Evolutionary conservation across 164 flowering plant genomes (phyloP), one percentile per base, ranked within the genome.

Genomic region (Stephania japonica): DNA sequence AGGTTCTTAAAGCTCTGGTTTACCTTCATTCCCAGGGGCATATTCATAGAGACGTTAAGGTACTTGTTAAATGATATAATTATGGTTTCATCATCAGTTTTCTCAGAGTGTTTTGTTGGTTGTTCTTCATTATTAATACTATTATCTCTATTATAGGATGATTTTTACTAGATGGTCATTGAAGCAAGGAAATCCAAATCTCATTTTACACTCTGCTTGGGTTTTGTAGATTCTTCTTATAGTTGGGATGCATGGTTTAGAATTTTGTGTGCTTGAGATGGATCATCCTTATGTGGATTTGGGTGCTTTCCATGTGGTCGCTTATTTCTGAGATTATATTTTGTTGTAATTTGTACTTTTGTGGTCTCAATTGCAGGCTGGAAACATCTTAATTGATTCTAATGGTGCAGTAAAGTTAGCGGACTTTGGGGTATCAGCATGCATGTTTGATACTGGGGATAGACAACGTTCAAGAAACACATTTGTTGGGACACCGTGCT

Each of bases 401-500:
- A 85, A 85, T 79, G 99, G 99, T 71, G 73, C 88, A 11, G 87
- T 96, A 42, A 96, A 90, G 85, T 79, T 96, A 75, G 99, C 89
- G 23, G 99, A 96, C 75, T 96, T 91, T 85, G 98, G 99, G 65
- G 98, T 96, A 47, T 89, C 98, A 72, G 97, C 99, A 18, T 85
- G 95, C 84, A 87, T 93, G 97, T 93, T 93, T 88, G 97, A 96
- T 79, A 73, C 88, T 64, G 98, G 99, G 69, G 97, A 91, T 81
- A 86, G 99, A 64, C 99, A 89, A 56, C 90, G 90, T 21, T 79
- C 98, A 41, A 87, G 99, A 81, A 93, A 93, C 77, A 91, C 99
- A 12, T 96, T 96, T 84, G 98, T 90, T 68, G 99, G 99, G 71
- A 96, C 99, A 67, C 99, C 99, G 25, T 96, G 99, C 94, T 96